These are phyloP conservation scores for Cutaneotrichosporon sp. DNA, from an alignment of 1,284 basidiomycete genomes.

Conservation along the genomic window DNA sequence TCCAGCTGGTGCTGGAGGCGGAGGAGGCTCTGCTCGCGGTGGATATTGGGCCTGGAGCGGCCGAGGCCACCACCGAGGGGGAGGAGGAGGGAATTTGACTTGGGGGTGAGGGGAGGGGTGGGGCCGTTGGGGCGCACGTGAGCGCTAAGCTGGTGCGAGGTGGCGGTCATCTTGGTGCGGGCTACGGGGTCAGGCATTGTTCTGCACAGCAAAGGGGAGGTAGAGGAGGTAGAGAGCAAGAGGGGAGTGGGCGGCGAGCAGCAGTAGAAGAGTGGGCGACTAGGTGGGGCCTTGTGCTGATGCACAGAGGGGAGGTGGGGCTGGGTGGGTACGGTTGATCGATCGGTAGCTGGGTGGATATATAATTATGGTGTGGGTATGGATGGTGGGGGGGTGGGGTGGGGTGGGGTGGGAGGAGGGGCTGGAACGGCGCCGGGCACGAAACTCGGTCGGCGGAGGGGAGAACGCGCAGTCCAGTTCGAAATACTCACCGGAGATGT, in stretches of 20 bases:
- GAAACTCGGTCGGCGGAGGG: too few species aligned
- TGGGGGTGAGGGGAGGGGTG: constrained; percentile 25
- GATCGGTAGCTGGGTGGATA: background rate
- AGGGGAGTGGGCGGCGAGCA: too few species aligned
- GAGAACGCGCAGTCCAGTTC: background rate
- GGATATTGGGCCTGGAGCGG: constrained; percentile 14
- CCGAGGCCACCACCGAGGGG: constrained; percentile 16
- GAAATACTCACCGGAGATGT: constrained; percentile 6
- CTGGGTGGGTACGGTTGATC: too few species aligned
- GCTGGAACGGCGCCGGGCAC: too few species aligned
- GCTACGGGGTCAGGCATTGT: constrained; percentile 8
- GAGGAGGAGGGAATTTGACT: constrained; percentile 22
- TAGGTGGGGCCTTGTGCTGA: too few species aligned
- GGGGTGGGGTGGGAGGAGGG: too few species aligned
- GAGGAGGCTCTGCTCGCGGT: constrained; percentile 41
- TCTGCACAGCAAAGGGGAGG: too few species aligned
- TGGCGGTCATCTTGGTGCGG: constrained; percentile 10
- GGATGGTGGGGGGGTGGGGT: too few species aligned
- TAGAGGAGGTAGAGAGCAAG: constrained; percentile 2
- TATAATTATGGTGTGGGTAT: background rate
- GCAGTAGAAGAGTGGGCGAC: too few species aligned
- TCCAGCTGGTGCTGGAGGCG: constrained; percentile 45
- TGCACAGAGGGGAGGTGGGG: too few species aligned
- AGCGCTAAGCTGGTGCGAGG: constrained; percentile 16
- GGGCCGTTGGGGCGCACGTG: constrained; percentile 15